Conservation (phyloP, 805 yeast species). For the Nakazawaea ishiwadae region DNA sequence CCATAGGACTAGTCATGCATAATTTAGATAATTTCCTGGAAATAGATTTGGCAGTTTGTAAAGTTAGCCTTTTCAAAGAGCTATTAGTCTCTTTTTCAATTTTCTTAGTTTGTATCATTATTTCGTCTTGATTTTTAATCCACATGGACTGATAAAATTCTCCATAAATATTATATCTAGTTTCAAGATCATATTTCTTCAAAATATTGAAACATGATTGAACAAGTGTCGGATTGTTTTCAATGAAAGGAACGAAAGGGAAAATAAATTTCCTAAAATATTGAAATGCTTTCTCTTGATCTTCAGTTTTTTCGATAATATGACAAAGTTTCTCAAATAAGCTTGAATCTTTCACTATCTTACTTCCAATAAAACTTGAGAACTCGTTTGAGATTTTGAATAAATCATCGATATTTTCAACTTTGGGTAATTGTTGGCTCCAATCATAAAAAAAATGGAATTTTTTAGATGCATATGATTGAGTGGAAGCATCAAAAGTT, state of each 20-base stretch:
- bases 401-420: slow-evolving; percentile 38
- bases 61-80: slow-evolving; percentile 73
- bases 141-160: slow-evolving; percentile 55
- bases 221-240: slow-evolving; percentile 53
- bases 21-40: slow-evolving; percentile 70
- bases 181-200: slow-evolving; percentile 48
- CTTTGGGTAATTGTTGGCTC: slow-evolving; percentile 34
- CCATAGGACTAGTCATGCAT: slow-evolving; percentile 72
- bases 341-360: slow-evolving; percentile 40
- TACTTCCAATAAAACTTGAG: slow-evolving; percentile 51
- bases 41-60: slow-evolving; percentile 69
- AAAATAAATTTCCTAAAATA: slow-evolving; percentile 62
- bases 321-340: slow-evolving; percentile 58
- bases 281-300: slow-evolving; percentile 44
- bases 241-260: slow-evolving; percentile 53
- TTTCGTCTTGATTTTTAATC: slow-evolving; percentile 48
- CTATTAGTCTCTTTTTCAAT: slow-evolving; percentile 80
- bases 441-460: slow-evolving; percentile 47
- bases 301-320: slow-evolving; percentile 36
- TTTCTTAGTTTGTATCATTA: slow-evolving; percentile 55
- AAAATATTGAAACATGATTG: slow-evolving; percentile 57
- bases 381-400: slow-evolving; percentile 42
- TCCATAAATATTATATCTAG: slow-evolving; percentile 74
- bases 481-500: slow-evolving; percentile 4
- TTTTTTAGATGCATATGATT: slow-evolving; percentile 12